Evolutionary conservation across 1,284 basidiomycete genomes (phyloP), one percentile per base, ranked within the genome.

Genomic region (Bjerkandera adusta): DNA sequence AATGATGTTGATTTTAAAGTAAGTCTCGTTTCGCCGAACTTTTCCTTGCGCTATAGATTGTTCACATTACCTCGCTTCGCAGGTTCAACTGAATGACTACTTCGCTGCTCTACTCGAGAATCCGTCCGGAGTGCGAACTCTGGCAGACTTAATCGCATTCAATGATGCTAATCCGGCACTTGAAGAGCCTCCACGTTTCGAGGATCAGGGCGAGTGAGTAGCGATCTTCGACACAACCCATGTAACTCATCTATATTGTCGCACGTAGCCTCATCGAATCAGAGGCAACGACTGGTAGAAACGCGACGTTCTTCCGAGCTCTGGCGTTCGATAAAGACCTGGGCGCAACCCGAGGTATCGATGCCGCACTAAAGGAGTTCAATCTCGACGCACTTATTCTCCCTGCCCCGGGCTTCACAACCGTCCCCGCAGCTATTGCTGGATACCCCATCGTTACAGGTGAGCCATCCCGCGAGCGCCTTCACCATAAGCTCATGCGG

Each of bases 371-470:
- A 21, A 61, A 76, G 47, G 55, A 57, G 40, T 67, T 75, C 55
- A 68, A 76, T 0, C 64, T 84, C 0, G 80, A 85, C 52, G 83
- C 81, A 0, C 65, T 85, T 8, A 65, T 84, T 6, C 64, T 82
- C 12, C 83, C 81, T 3, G 69, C 77, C 1, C 63, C 69, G 13
- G 79, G 78, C 43, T 65, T 70, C 43, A 72, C 71, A 2, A 70
- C 72, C 3, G 59, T 63, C 5, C 74, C 77, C 12, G 72, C 71
- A 35, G 79, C 79, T 2, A 75, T 82, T 37, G 78, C 74, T 0
- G 79, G 79, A 4, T 83, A 82, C 56, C 79, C 80, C 1, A 76
- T 81, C 41, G 66, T 81, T 10, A 79, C 79, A 5, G 76, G 77
- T 73, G 38, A 41, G 58, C n/a, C n/a, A n/a, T n/a, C n/a, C n/a